These are phyloP conservation scores for Stemphylium lycopersici DNA, from an alignment of 2,329 filamentous ascomycete genomes.

Conservation along the genomic window DNA sequence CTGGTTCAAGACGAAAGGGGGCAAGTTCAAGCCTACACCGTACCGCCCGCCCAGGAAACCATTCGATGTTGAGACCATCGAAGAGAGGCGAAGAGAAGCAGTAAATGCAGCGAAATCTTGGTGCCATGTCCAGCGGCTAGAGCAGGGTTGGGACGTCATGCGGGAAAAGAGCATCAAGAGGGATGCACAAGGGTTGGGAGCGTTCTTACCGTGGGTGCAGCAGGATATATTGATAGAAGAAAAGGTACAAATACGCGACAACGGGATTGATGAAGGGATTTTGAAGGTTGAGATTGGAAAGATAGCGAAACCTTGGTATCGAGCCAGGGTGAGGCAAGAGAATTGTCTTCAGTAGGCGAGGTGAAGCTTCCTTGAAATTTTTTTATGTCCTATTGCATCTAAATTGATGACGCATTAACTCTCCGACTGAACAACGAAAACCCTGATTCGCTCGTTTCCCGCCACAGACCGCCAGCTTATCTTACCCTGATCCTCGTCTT, in stretches of 20 bases:
- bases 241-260: conserved; percentile 24
- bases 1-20: conserved; percentile 18
- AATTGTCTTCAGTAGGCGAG: neutral
- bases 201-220: conserved; percentile 36
- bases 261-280: conserved; percentile 23
- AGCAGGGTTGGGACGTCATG: conserved; percentile 37
- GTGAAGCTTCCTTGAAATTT: too few relatives aligned
- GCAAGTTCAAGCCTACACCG: conserved; percentile 34
- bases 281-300: conserved; percentile 30
- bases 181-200: conserved; percentile 21
- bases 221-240: conserved; percentile 32
- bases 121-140: conserved; percentile 29
- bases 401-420: too few relatives aligned
- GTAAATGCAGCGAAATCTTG: conserved; percentile 21
- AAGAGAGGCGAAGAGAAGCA: conserved; percentile 20
- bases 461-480: neutral
- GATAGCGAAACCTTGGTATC: conserved; percentile 21
- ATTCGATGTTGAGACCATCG: neutral
- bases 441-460: too few relatives aligned
- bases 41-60: conserved; percentile 22
- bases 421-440: too few relatives aligned
- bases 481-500: neutral
- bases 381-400: too few relatives aligned
- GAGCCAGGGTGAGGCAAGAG: neutral
- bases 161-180: conserved; percentile 19